Base-by-base conservation (phyloP, 352 stramenopile genomes). In the Phytophthora agathidicida region DNA sequence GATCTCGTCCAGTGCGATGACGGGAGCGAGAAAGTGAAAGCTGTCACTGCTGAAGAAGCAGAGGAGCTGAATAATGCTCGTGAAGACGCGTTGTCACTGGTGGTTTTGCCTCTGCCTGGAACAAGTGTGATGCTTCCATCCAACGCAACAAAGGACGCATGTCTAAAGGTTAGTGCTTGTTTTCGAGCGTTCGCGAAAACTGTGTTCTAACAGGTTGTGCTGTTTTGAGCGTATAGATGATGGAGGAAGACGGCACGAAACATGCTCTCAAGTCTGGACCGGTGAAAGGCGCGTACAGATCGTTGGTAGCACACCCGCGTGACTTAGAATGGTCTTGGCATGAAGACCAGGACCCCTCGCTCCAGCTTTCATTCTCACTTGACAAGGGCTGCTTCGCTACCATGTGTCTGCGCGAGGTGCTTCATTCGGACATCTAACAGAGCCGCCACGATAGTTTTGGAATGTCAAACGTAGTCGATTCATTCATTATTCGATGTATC, bases 331-430 rank as follows among this genome's bases (percentile, higher is more conserved):
- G 77, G 71, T 26, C 47, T 26, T 72, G 77, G 30, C 47, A 71
- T 50, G 30, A 60, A 60, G 47, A 52, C 23, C 39, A 79, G 28
- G 36, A 38, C 43, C 49, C 46, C 3, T 41, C 54, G 11, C 60
- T 74, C n/a, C 52, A 68, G 28, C 22, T 85, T 30, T 70, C 72
- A 42, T 91, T 94, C 36, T 75, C 73, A 16, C 68, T 93, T 7
- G 61, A 73, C 7, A 86, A 68, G 32, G 85, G 85, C 3, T 86
- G 70, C 16, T 94, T 92, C 53, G 85, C 85, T 11, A 94, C 85
- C 3, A 92, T 94, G 76, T 89, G 80, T 50, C 62, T 94, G 8
- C 85, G 85, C 20, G 78, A 92, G 48, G 55, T 91, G 30, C 57
- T 93, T 39, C 64, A 71, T 31, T 72, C 52, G 7, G 66, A 88